Evolutionary conservation across 2,329 filamentous ascomycete species (phyloP), one percentile per base, ranked within the genome.

Genomic region (Blastomyces gilchristii): DNA sequence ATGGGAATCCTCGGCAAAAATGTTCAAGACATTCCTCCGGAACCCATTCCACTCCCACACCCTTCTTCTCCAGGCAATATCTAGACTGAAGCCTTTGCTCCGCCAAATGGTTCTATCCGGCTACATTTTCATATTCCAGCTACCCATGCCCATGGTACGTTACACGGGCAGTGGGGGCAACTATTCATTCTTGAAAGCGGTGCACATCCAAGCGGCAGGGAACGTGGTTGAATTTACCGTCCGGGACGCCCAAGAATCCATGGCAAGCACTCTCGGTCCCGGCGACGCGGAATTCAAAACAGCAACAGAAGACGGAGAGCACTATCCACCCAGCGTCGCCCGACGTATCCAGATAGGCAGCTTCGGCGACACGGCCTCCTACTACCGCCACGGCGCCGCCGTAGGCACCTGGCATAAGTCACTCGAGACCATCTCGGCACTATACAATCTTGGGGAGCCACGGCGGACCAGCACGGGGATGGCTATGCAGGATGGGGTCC

Each of bases 41-140:
- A 71, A 76, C 12, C 82, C 82, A 1, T 68, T 74, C 54, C 69
- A 72, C n/a, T 78, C 79, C 37, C 72, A 76, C 25, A 73, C 73
- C 16, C 77, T 81, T 28, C 69, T 83, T 22, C 72, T 74, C 45
- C 80, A 78, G 52, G 79, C 79, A 1, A 64, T 77, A 14, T 69
- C 69, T 11, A 77, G 77, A 0, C 63, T 82, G n/a, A 69, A 68
- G 18, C 82, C 82, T 1, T 69, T 85, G 1, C 43, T 79, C n/a
- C 71, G 71, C 25, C 83, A 85, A 66, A 64, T 81, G 28, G 60
- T 70, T 9, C 73, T 78, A 61, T 84, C 82, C 1, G 79, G 80
- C 63, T 85, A 85, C 67, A 76, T 84, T 59, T 84, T 84, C 66
- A 76, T 76, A 16, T 80, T 85, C 71, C 77, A 80, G 52, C 72